A percentile compares a stretch with the other conserved stretches of the same genome.
Conservation (phyloP, 768 basidiomycete genomes). For the Boletus sp. region DNA sequence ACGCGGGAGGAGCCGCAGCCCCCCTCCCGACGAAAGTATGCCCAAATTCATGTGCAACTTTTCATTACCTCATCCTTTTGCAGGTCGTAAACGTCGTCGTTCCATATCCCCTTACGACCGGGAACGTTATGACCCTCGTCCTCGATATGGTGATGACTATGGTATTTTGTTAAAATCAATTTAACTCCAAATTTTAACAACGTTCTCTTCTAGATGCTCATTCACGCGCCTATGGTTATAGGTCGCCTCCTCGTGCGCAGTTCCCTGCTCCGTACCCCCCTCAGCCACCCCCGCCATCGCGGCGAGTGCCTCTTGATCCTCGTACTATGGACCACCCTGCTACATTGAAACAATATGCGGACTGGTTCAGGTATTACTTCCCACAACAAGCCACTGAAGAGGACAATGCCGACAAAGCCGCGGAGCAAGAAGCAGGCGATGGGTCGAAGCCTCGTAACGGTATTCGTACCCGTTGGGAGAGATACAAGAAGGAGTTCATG, state of each 20-base stretch:
- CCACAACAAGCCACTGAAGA: slow-evolving; percentile 78
- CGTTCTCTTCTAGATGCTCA: slow-evolving; percentile 49
- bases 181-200: slow-evolving; percentile 4
- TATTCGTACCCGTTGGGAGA: slow-evolving; percentile 83
- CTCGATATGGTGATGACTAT: slow-evolving; percentile 77
- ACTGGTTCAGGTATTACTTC: slow-evolving; percentile 80
- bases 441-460: slow-evolving; percentile 81
- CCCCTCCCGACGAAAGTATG: slow-evolving; percentile 64
- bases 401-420: slow-evolving; percentile 79
- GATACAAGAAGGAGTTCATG: slow-evolving; percentile 89
- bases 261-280: slow-evolving; percentile 36
- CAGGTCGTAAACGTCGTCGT: slow-evolving; percentile 74
- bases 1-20: slow-evolving; percentile 76
- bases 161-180: slow-evolving; percentile 44
- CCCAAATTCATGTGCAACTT: neutral
- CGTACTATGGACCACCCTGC: slow-evolving; percentile 81
- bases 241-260: slow-evolving; percentile 62
- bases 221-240: slow-evolving; percentile 60
- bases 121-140: slow-evolving; percentile 79
- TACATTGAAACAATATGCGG: slow-evolving; percentile 77
- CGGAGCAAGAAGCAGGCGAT: slow-evolving; percentile 79
- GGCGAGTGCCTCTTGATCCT: slow-evolving; percentile 73
- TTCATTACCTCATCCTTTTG: slow-evolving; percentile 16
- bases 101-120: slow-evolving; percentile 75
- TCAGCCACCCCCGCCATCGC: slow-evolving; percentile 42